Base-by-base conservation (phyloP, 2,329 filamentous ascomycete genomes). In the Aspergillus nomiae region DNA sequence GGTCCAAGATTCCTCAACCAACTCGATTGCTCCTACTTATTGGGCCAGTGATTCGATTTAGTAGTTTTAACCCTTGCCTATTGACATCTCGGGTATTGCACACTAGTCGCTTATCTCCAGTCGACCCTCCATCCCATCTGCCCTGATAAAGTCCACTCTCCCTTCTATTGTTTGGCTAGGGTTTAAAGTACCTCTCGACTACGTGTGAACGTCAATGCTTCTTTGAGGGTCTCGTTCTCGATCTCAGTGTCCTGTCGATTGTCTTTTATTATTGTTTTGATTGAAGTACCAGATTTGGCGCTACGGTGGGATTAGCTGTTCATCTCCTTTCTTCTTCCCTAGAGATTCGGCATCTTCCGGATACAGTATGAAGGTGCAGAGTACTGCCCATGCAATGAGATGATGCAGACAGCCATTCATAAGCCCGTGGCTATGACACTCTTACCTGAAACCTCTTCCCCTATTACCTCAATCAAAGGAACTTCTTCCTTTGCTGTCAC, bases 341-440 rank as follows among this genome's bases (percentile, higher is more conserved):
- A 21, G 48, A 59, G 26, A 21, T 28, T 38, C 56, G 50, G 34
- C 56, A 56, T 62, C 50, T 46, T 54, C 36, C 30, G 32, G 51
- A 46, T 60, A 62, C 73, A 74, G 63, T 67, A 75, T 75, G 73
- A 74, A 65, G 66, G 67, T 60, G 60, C 65, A 63, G 63, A 43
- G 46, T 60, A 46, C 65, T 70, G 66, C 61, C 63, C 57, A 65
- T 69, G 64, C 67, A 62, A 70, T 75, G 71, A 73, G 71, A 77
- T 76, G 73, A 76, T 75, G 68, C 74, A 73, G 56, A 73, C 73
- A 59, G 70, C 73, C 58, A 61, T 74, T 54, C 67, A 70, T 71
- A 68, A 66, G 66, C 71, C 73, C 64, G 73, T 75, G 74, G 72
- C 71, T 62, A 73, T 73, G 63, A 71, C 72, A 60, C 64, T 76